Evolutionary conservation across 257 asterid species (phyloP).

Genomic region (Lavandula angustifolia): DNA sequence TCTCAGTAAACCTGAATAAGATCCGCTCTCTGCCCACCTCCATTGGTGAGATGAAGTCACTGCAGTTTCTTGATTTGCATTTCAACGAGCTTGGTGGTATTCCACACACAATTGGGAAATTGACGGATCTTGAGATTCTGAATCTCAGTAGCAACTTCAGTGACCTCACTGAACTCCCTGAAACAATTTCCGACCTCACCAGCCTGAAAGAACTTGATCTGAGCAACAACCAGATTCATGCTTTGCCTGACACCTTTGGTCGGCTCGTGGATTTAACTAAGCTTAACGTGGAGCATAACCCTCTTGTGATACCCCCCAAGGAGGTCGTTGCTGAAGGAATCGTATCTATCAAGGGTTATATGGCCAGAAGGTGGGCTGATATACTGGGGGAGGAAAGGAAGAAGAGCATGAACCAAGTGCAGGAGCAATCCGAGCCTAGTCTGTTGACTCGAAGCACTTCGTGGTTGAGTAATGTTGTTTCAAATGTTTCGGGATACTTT

Average conservation of each 20-base stretch:
- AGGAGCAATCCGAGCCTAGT: constrained; percentile 40
- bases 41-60: constrained; percentile 74
- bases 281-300: constrained; percentile 78
- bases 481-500: constrained; percentile 61
- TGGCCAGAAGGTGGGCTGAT: constrained; percentile 66
- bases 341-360: constrained; percentile 63
- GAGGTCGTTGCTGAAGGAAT: constrained; percentile 66
- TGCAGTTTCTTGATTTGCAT: constrained; percentile 57
- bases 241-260: constrained; percentile 71
- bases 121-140: constrained; percentile 66
- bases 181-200: constrained; percentile 64
- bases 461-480: constrained; percentile 58
- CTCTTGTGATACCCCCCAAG: constrained; percentile 77
- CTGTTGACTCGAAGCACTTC: constrained; percentile 69
- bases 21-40: constrained; percentile 80
- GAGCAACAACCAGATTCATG: constrained; percentile 92
- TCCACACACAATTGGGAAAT: constrained; percentile 65
- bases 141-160: constrained; percentile 82
- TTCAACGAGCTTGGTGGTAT: constrained; percentile 84
- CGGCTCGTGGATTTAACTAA: constrained; percentile 54
- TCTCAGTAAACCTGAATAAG: constrained; percentile 69
- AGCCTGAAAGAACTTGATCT: constrained; percentile 80
- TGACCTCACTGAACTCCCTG: constrained; percentile 75
- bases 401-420: constrained; percentile 38
- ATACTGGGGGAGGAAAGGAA: constrained; percentile 53